A percentile compares a stretch with the other conserved stretches of the same genome.
These are phyloP conservation scores for Hortiboletus rubellus DNA, from an alignment of 1,284 basidiomycete genomes.

Conservation along the genomic window DNA sequence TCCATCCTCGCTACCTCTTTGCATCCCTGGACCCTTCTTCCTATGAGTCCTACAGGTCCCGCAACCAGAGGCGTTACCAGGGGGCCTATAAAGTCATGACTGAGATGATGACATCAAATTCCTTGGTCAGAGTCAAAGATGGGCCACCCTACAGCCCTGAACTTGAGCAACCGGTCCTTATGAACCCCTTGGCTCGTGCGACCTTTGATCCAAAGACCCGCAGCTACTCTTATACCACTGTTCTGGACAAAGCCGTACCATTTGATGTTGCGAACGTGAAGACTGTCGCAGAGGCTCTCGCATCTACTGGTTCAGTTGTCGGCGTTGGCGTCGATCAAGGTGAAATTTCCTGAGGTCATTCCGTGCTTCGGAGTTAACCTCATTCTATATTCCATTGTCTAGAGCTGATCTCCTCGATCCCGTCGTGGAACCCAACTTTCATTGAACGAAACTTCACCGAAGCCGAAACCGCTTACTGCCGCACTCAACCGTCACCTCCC, in stretches of 20 bases:
- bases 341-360: slow-evolving; percentile 26
- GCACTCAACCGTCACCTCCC: slow-evolving; percentile 78
- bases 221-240: slow-evolving; percentile 76
- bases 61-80: slow-evolving; percentile 69
- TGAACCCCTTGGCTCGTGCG: slow-evolving; percentile 92
- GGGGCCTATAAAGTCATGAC: slow-evolving; percentile 92
- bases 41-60: slow-evolving; percentile 75
- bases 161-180: slow-evolving; percentile 83
- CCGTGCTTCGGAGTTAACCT: slow-evolving; percentile 10
- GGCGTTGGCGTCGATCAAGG: slow-evolving; percentile 90
- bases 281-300: slow-evolving; percentile 56
- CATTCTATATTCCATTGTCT: slow-evolving; percentile 25
- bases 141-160: slow-evolving; percentile 89
- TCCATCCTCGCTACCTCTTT: slow-evolving; percentile 92
- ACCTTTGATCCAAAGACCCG: slow-evolving; percentile 82
- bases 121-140: slow-evolving; percentile 95
- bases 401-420: slow-evolving; percentile 93
- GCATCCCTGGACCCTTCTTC: slow-evolving; percentile 74
- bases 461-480: slow-evolving; percentile 86
- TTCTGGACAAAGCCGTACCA: slow-evolving; percentile 55
- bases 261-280: slow-evolving; percentile 69
- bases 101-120: slow-evolving; percentile 91
- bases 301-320: slow-evolving; percentile 45
- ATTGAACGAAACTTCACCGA: slow-evolving; percentile 92
- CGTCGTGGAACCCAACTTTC: slow-evolving; percentile 89